A percentile compares a stretch with the other conserved stretches of the same genome.
phyloP scores from a whole-genome alignment of 202 grass and related monocot species.

The Tripidium arundinaceum region DNA sequence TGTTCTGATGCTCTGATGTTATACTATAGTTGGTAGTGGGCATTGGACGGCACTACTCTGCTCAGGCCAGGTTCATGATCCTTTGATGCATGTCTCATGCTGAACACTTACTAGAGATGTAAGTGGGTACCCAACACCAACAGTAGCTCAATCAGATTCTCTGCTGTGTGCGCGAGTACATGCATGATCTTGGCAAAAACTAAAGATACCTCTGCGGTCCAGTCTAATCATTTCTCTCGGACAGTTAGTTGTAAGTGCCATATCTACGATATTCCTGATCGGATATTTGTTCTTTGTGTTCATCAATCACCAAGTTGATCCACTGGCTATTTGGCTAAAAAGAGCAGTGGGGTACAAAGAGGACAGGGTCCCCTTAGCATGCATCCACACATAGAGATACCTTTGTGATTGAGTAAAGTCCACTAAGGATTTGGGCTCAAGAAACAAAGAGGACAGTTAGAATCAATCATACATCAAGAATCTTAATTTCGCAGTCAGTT shows the following conservation, averaged over 20 bases:
- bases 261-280: conserved; percentile 13
- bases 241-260: background rate
- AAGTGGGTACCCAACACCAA: background rate
- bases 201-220: background rate
- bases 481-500: background rate
- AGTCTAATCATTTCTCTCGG: conserved; percentile 1
- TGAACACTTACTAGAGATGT: background rate
- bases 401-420: conserved; percentile 4
- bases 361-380: conserved; percentile 9
- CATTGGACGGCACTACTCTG: background rate
- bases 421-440: background rate
- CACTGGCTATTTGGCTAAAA: conserved; percentile 5
- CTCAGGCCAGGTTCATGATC: background rate
- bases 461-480: background rate
- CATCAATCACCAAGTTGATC: conserved; percentile 24
- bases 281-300: conserved; percentile 19
- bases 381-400: conserved; percentile 16
- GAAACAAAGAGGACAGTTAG: background rate
- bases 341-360: background rate
- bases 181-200: background rate
- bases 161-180: background rate
- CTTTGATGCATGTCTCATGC: background rate
- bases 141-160: background rate
- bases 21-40: background rate
- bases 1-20: background rate